Percentiles rank a stretch among this genome's conserved stretches.
These are phyloP conservation scores for Peniophora sp. DNA, from an alignment of 1,284 basidiomycete species.

Conservation along the genomic window DNA sequence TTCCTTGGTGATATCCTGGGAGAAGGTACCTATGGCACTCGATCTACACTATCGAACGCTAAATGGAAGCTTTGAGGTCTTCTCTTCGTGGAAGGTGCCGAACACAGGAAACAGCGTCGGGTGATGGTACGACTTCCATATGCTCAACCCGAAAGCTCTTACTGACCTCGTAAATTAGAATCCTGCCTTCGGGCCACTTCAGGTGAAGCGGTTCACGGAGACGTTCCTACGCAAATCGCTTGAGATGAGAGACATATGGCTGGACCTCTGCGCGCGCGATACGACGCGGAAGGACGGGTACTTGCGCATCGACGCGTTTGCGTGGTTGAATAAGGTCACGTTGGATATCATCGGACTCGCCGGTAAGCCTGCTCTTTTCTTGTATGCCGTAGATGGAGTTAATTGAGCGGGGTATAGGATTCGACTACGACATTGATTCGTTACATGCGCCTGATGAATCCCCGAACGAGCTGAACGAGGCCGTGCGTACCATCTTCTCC, in stretches of 20 bases:
- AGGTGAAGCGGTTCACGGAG: constrained; percentile 23
- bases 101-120: constrained; percentile 15
- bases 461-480: constrained; percentile 21
- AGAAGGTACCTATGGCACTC: constrained; percentile 22
- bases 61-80: constrained; percentile 22
- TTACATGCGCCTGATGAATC: constrained; percentile 12
- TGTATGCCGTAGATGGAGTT: background rate
- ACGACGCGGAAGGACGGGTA: constrained; percentile 2
- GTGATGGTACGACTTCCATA: constrained; percentile 30
- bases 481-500: constrained; percentile 19
- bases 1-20: constrained; percentile 33
- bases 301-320: constrained; percentile 28
- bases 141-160: constrained; percentile 2
- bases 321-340: constrained; percentile 35
- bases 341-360: constrained; percentile 46
- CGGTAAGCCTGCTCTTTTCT: constrained; percentile 17
- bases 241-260: constrained; percentile 19
- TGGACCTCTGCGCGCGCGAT: background rate
- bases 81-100: constrained; percentile 33
- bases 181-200: constrained; percentile 26
- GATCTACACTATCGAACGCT: background rate
- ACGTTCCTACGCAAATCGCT: constrained; percentile 25
- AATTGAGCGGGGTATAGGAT: constrained; percentile 13
- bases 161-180: constrained; percentile 12
- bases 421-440: constrained; percentile 33